These are phyloP conservation scores for Aspergillus steynii DNA, from an alignment of 495 filamentous ascomycete genomes.

Conservation along the genomic window DNA sequence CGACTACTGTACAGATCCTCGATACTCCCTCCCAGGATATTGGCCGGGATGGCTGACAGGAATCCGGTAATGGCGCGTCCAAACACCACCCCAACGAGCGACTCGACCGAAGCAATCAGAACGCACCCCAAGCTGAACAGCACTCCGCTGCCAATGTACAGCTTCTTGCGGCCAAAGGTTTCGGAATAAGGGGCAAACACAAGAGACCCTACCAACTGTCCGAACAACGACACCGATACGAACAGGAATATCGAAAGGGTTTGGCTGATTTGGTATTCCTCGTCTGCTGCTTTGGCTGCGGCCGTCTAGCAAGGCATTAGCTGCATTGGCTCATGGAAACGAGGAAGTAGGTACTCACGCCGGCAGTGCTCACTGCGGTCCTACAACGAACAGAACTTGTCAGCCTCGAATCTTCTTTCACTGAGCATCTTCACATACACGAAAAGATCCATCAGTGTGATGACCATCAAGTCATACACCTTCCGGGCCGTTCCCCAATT, in stretches of 20 bases:
- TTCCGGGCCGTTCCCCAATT: conserved; percentile 26
- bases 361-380: conserved; percentile 32
- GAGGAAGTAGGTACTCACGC: conserved; percentile 15
- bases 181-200: conserved; percentile 50
- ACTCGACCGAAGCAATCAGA: conserved; percentile 33
- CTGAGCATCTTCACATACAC: conserved; percentile 11
- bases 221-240: conserved; percentile 38
- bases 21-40: conserved; percentile 47
- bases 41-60: conserved; percentile 45
- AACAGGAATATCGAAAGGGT: conserved; percentile 29
- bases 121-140: conserved; percentile 40
- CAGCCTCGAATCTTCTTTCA: not conserved
- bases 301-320: conserved; percentile 18
- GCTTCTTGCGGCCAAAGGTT: conserved; percentile 42
- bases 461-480: conserved; percentile 22
- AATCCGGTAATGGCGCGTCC: conserved; percentile 44
- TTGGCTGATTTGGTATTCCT: conserved; percentile 21
- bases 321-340: not conserved
- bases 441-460: conserved; percentile 29
- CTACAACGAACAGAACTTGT: conserved; percentile 12
- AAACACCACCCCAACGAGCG: conserved; percentile 28
- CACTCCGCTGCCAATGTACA: conserved; percentile 41
- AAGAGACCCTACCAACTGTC: conserved; percentile 45
- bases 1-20: conserved; percentile 50
- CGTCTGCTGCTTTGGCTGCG: conserved; percentile 22